A percentile compares a stretch with the other conserved stretches of the same genome.
These are phyloP conservation scores for Catunica adiposa DNA, from an alignment of 2,329 filamentous ascomycete genomes.

Conservation along the genomic window DNA sequence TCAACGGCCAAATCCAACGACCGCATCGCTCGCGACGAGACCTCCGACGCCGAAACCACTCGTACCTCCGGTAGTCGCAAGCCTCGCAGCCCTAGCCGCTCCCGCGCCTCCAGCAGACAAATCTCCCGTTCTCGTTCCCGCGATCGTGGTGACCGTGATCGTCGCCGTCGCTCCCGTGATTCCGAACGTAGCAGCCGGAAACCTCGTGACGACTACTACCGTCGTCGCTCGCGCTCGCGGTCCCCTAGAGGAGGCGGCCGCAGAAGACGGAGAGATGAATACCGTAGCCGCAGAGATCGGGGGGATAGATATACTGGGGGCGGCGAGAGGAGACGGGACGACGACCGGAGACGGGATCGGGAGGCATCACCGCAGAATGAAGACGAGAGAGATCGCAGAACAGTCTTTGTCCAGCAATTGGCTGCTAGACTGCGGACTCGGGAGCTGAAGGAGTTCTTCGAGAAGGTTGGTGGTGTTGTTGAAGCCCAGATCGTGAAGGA, in stretches of 20 bases:
- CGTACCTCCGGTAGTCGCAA: conserved; percentile 33
- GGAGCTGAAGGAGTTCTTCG: conserved; percentile 87
- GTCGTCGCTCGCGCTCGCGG: conserved; percentile 56
- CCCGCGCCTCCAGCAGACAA: conserved; percentile 38
- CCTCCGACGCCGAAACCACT: conserved; percentile 40
- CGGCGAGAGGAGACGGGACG: conserved; percentile 31
- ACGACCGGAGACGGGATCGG: conserved; percentile 29
- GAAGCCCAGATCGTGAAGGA: conserved; percentile 99
- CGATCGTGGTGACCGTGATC: conserved; percentile 32
- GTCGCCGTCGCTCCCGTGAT: conserved; percentile 61
- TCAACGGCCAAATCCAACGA: conserved; percentile 53
- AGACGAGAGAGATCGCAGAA: conserved; percentile 90
- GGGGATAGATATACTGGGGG: conserved; percentile 35
- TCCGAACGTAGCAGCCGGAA: conserved; percentile 65
- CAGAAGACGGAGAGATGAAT: conserved; percentile 19
- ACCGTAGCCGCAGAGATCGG: conserved; percentile 31
- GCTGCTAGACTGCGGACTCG: conserved; percentile 83
- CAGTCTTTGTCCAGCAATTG: conserved; percentile 96
- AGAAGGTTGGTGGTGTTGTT: conserved; percentile 84
- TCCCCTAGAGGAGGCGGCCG: conserved; percentile 39
- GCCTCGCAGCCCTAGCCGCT: conserved; percentile 25
- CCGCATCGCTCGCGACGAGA: conserved; percentile 25
- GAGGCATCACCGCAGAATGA: conserved; percentile 62
- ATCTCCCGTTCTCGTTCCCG: conserved; percentile 39
- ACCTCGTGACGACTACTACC: conserved; percentile 41